Conservation (phyloP, 371 early-diverging fungal genomes). For the Rhizomucor pusillus region DNA sequence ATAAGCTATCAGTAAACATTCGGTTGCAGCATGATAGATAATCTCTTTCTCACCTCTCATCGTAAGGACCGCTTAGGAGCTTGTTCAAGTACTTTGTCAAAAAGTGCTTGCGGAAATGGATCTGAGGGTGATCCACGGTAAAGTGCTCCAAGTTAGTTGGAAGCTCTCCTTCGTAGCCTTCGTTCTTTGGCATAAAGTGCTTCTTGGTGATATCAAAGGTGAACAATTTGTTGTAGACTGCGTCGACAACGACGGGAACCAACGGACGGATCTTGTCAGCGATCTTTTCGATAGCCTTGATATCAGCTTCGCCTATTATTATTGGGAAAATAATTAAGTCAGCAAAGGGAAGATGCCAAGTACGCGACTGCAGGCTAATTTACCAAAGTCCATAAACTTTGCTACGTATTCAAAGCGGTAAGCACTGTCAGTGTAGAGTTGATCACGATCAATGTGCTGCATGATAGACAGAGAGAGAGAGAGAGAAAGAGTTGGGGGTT, state of each 20-base stretch:
- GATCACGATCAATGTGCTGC: conserved; percentile 57
- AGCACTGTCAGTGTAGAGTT: conserved; percentile 63
- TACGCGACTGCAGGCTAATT: conserved; percentile 11
- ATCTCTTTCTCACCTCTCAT: conserved; percentile 41
- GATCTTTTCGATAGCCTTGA: conserved; percentile 59
- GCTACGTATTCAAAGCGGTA: conserved; percentile 75
- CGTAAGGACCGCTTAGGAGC: conserved; percentile 70
- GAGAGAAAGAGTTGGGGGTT: neutral
- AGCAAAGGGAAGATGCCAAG: neutral
- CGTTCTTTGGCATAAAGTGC: conserved; percentile 62
- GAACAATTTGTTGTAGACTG: conserved; percentile 64
- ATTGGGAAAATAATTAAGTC: neutral
- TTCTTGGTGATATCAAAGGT: conserved; percentile 62
- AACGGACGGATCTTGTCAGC: conserved; percentile 65
- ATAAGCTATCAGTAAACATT: neutral
- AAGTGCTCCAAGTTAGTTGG: conserved; percentile 48
- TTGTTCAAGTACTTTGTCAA: conserved; percentile 69
- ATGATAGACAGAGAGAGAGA: conserved; percentile 17
- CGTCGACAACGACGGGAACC: conserved; percentile 76
- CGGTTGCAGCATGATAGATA: no score
- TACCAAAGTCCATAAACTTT: conserved; percentile 64
- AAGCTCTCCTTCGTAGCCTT: conserved; percentile 59
- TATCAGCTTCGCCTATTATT: conserved; percentile 28
- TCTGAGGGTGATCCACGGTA: conserved; percentile 61
- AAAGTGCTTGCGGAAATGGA: conserved; percentile 80